A percentile compares a stretch with the other conserved stretches of the same genome.
These are phyloP conservation scores for Nevesoporus exiguus DNA, from an alignment of 768 basidiomycete genomes.

Conservation along the genomic window DNA sequence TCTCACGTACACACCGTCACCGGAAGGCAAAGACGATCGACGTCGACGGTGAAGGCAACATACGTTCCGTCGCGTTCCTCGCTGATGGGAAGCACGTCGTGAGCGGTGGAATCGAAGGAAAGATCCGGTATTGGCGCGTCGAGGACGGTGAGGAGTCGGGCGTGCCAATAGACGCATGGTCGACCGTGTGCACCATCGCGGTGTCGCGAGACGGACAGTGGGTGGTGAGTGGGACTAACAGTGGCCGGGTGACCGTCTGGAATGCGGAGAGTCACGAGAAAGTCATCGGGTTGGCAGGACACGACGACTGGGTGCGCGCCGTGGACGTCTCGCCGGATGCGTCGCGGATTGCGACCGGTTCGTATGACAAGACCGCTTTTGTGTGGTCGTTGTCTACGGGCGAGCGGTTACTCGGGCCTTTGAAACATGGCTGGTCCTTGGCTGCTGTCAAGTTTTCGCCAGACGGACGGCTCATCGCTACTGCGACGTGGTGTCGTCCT, in stretches of 20 bases:
- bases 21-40: background rate
- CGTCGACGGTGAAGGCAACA: constrained; percentile 1
- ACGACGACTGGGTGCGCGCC: constrained; percentile 5
- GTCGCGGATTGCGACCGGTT: constrained; percentile 2
- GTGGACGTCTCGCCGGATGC: constrained; percentile 3
- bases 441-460: constrained; percentile 11
- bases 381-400: constrained; percentile 4
- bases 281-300: background rate
- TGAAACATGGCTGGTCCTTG: constrained; percentile 2
- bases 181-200: constrained; percentile 1
- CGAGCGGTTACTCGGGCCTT: background rate
- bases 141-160: constrained; percentile 6
- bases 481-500: background rate
- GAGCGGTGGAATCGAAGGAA: constrained; percentile 3
- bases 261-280: background rate
- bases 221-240: constrained; percentile 3
- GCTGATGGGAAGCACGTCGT: constrained; percentile 3
- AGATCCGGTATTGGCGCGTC: constrained; percentile 4
- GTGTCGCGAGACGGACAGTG: constrained; percentile 5
- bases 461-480: constrained; percentile 4
- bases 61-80: constrained; percentile 8
- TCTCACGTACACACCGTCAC: background rate
- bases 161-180: constrained; percentile 1
- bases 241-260: constrained; percentile 6
- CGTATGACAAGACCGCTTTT: constrained; percentile 7